These are phyloP conservation scores for Verticillium albo-atrum DNA, from an alignment of 2,329 filamentous ascomycete genomes.

Conservation along the genomic window DNA sequence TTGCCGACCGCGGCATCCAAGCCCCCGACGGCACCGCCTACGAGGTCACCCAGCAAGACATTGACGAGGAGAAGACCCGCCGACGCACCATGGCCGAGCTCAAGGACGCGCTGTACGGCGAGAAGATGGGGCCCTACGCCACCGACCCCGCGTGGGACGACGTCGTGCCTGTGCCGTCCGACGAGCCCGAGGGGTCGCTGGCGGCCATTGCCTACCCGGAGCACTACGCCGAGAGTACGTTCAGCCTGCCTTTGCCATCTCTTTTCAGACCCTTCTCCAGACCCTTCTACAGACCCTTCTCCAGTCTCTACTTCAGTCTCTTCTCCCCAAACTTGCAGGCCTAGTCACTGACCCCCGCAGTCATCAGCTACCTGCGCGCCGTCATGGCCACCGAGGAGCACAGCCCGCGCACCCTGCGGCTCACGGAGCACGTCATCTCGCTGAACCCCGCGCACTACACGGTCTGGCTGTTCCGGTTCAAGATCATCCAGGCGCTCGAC, in stretches of 20 bases:
- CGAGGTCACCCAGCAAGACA: slow-evolving; percentile 31
- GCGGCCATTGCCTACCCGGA: slow-evolving; percentile 90
- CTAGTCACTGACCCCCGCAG: slow-evolving; percentile 35
- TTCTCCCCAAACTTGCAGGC: slow-evolving; percentile 2
- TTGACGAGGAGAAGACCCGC: slow-evolving; percentile 40
- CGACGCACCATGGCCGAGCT: slow-evolving; percentile 47
- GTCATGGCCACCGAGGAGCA: slow-evolving; percentile 87
- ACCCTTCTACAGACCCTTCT: slow-evolving; percentile 7
- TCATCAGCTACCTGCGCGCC: slow-evolving; percentile 87
- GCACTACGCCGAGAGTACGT: slow-evolving; percentile 75
- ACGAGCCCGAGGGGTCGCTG: slow-evolving; percentile 78
- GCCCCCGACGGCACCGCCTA: slow-evolving; percentile 8
- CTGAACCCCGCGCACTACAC: slow-evolving; percentile 98
- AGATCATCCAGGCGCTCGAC: slow-evolving; percentile 64
- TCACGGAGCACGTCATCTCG: slow-evolving; percentile 85
- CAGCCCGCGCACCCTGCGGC: slow-evolving; percentile 69
- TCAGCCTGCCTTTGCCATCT: slow-evolving; percentile 5
- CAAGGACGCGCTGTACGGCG: slow-evolving; percentile 48
- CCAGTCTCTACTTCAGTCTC: slow-evolving; percentile 3
- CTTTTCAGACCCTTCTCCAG: background rate
- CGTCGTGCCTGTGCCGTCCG: slow-evolving; percentile 74
- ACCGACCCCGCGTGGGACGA: slow-evolving; percentile 78
- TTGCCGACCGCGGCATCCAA: slow-evolving; percentile 14
- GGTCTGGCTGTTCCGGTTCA: slow-evolving; percentile 93
- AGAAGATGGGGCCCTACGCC: slow-evolving; percentile 48